Percentiles rank a stretch among this genome's conserved stretches.
Evolutionary conservation across 1,139 yeast species (phyloP).

Genomic region (Wickerhamiella pararugosa): DNA sequence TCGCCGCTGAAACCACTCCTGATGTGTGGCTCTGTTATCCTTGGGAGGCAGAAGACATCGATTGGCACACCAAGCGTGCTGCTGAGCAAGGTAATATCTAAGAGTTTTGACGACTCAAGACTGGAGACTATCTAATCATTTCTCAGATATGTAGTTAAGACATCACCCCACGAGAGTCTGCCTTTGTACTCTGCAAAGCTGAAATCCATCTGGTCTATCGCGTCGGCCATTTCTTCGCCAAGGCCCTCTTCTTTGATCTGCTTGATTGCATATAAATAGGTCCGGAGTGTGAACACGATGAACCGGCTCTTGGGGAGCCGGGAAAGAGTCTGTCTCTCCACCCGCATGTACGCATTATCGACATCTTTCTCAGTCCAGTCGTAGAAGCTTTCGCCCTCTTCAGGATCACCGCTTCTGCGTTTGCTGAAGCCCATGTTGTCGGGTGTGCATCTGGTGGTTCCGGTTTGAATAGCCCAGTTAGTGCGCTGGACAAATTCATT

Average conservation of each 20-base stretch:
- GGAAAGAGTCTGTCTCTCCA: constrained; percentile 40
- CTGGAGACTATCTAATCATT: neutral
- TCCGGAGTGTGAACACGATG: constrained; percentile 37
- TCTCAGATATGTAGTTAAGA: constrained; percentile 1
- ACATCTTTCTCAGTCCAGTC: constrained; percentile 43
- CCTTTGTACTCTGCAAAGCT: constrained; percentile 39
- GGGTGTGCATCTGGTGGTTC: neutral
- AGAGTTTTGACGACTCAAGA: neutral
- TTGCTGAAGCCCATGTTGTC: neutral
- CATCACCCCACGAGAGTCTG: constrained; percentile 26
- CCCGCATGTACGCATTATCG: constrained; percentile 35
- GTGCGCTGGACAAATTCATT: constrained; percentile 38
- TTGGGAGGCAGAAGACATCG: constrained; percentile 90
- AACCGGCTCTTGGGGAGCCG: constrained; percentile 36
- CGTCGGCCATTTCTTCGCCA: constrained; percentile 32
- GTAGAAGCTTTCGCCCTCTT: constrained; percentile 36
- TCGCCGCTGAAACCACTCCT: constrained; percentile 83
- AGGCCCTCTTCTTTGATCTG: constrained; percentile 34
- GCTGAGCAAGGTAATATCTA: constrained; percentile 52
- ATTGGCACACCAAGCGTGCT: constrained; percentile 68
- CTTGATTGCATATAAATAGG: constrained; percentile 39
- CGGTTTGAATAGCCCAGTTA: constrained; percentile 33
- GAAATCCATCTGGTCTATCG: constrained; percentile 38
- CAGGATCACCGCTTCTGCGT: constrained; percentile 20
- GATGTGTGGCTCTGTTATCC: constrained; percentile 97